These are phyloP conservation scores for Yamadazyma membranifaciens DNA, from an alignment of 1,139 yeast species.

Conservation along the genomic window DNA sequence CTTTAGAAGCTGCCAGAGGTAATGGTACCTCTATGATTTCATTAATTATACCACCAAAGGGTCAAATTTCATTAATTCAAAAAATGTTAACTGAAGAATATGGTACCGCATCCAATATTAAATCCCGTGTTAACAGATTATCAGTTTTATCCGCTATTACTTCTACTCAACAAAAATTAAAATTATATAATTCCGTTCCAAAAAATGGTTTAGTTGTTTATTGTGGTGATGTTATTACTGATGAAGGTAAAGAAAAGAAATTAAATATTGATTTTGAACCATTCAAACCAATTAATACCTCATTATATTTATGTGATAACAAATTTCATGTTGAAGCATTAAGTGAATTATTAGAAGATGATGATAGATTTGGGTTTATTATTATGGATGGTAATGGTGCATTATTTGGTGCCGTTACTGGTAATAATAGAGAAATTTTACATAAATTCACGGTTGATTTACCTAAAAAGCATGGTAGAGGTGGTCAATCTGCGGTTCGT, in stretches of 20 bases:
- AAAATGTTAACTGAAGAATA: conserved; percentile 97
- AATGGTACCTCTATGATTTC: conserved; percentile 99
- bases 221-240: conserved; percentile 98
- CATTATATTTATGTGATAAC: conserved; percentile 93
- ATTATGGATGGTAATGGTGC: conserved; percentile 99
- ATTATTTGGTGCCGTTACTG: conserved; percentile 91
- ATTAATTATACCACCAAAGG: conserved; percentile 89
- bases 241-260: conserved; percentile 95
- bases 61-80: conserved; percentile 83
- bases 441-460: conserved; percentile 96
- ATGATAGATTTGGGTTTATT: conserved; percentile 94
- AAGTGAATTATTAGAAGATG: conserved; percentile 89
- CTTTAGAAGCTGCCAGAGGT: conserved; percentile 89
- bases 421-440: conserved; percentile 93
- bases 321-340: conserved; percentile 97
- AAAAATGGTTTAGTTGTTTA: conserved; percentile 91
- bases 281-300: conserved; percentile 96
- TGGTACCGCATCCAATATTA: conserved; percentile 97
- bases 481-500: conserved; percentile 99
- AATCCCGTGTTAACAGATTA: conserved; percentile 93
- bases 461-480: conserved; percentile 99
- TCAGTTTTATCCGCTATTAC: conserved; percentile 96
- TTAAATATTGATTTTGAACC: conserved; percentile 95
- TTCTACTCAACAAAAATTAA: conserved; percentile 94
- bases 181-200: conserved; percentile 85